Base-by-base conservation (phyloP, 805 yeast genomes). In the Candida morakotiae region DNA sequence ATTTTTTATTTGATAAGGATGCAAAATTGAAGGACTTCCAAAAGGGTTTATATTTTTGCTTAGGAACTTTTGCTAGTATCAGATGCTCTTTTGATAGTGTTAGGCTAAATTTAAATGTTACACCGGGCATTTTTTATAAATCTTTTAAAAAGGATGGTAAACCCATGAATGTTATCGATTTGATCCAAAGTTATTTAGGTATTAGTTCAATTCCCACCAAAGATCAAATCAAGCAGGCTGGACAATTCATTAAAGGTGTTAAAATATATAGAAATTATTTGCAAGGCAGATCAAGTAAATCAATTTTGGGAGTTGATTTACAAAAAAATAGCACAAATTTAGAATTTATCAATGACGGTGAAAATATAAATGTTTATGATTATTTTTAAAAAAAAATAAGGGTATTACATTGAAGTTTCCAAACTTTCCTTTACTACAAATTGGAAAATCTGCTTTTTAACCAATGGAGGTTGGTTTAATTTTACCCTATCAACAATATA, bases 61-160 rank as follows among this genome's bases (percentile, higher is more conserved):
- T 34, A 19, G 42, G 42, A 13, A 39, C 42, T 3, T 39, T 39
- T 34, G 42, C 42, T 2, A 27, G 29, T 8, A 28, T 39, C 15
- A 28, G 42, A 28, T 35, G 38, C 30, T 34, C 38, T 5, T 39
- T 34, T 31, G 38, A 39, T 26, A 31, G 20, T n/a, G 30, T 39
- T 18, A 34, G 29, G 18, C 16, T 39, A 13, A 39, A 39, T 19
- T 14, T 39, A 23, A 39, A 39, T 21, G 35, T 37, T 2, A 39
- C 42, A 5, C 34, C 42, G 11, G 42, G 32, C 4, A 30, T 39
- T 22, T 39, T 39, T 29, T 39, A 39, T 20, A 39, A 39, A 19
- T 29, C 38, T 15, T 9, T 16, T 15, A 39, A 34, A 16, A 26
- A 31, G 8, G 24, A 39, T 30, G 42, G 42, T 9, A n/a, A 35